These are phyloP conservation scores for Populus nigra DNA, from an alignment of 345 rosid genomes.

Conservation along the genomic window DNA sequence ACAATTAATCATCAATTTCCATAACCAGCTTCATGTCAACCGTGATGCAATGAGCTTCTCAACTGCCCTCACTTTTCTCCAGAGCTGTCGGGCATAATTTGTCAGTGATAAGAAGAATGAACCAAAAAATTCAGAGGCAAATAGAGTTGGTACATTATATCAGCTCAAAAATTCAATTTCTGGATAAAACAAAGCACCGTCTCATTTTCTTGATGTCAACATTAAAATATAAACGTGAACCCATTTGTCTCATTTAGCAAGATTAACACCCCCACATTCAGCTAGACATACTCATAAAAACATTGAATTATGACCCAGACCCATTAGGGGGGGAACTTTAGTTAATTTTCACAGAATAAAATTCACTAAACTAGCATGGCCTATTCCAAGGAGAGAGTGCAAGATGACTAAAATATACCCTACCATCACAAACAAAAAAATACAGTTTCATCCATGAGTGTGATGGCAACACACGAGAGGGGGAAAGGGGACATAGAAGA, in stretches of 20 bases:
- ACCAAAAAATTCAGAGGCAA: not conserved
- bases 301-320: not conserved
- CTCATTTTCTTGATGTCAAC: not conserved
- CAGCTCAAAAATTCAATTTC: not conserved
- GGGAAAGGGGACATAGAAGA: not conserved
- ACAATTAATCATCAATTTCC: not conserved
- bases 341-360: not conserved
- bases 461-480: not conserved
- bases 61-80: slow-evolving; percentile 26
- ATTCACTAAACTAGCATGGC: not conserved
- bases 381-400: not conserved
- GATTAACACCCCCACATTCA: not conserved
- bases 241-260: not conserved
- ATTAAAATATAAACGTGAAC: not conserved
- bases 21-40: not conserved
- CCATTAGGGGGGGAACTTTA: not conserved
- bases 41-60: not conserved
- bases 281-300: not conserved
- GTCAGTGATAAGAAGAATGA: not conserved
- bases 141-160: not conserved
- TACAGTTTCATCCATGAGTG: no score
- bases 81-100: slow-evolving; percentile 10
- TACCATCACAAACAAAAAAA: not conserved
- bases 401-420: not conserved
- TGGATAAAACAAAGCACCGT: not conserved